Base-by-base conservation (phyloP, 306 rosid genomes). In the Dryas octopetala region DNA sequence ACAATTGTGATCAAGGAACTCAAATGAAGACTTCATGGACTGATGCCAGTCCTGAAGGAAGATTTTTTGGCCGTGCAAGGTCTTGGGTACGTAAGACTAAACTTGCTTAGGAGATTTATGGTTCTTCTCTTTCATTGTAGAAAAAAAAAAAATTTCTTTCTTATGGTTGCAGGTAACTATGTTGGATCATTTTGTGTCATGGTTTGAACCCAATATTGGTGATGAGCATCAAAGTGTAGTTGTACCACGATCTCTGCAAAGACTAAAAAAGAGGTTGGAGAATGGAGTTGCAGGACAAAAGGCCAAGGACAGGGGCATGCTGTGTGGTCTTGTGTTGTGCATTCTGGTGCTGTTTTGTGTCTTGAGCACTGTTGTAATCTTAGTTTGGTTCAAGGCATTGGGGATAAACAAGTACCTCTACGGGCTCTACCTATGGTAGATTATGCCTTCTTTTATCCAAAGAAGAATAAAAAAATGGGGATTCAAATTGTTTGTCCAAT, bases 331-430 rank as follows among this genome's bases (percentile, higher is more conserved):
- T 14, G n/a, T 51, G 52, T 23, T 59, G 5, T 67, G 63, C 43
- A 11, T 68, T 74, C 58, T 79, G 75, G 59, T 74, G 75, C 62
- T 79, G 75, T 43, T 79, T 12, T 74, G 64, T 60, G 71, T 60
- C 49, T 59, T 67, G 19, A 41, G 57, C 45, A 74, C 40, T 44
- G 58, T 67, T 43, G n/a, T 60, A 15, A 50, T 79, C 41, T 79
- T 79, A 43, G 32, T 74, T 19, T 43, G 70, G 46, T 68, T 68
- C 66, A 61, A 74, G 70, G 32, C 50, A 41, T 17, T 62, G 44
- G 52, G 72, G 44, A 51, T 14, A 16, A 67, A 68, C 79, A 32
- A 53, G 10, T 67, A 68, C 11, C 6, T 16, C 8, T 23, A 23
- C 23, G 23, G 23, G 23, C 23, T 23, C 23, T 46, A 43, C 1